Conservation (phyloP, 768 basidiomycete genomes). For the Suillus weaverae region DNA sequence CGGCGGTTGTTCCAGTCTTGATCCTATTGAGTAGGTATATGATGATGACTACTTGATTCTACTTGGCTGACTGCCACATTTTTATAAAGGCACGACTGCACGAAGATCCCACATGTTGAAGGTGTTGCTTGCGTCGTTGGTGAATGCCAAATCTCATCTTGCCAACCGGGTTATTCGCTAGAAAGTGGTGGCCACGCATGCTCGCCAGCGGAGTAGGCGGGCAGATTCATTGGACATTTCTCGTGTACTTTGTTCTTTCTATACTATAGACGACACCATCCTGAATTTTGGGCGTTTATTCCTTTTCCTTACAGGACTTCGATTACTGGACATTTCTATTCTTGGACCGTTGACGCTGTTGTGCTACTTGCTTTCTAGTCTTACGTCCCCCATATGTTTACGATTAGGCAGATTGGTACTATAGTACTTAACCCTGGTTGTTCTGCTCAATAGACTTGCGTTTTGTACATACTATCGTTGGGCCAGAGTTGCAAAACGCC, state of each 20-base stretch:
- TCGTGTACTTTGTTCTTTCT: neutral
- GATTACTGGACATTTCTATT: neutral
- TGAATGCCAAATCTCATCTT: conserved; percentile 26
- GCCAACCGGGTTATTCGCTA: conserved; percentile 24
- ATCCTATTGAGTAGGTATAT: conserved; percentile 14
- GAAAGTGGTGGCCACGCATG: conserved; percentile 19
- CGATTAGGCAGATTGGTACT: neutral
- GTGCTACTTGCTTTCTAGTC: neutral
- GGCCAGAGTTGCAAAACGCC: too few species aligned
- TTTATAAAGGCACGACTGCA: conserved; percentile 28
- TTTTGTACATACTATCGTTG: neutral
- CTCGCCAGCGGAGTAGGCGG: conserved; percentile 6
- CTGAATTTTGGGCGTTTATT: neutral
- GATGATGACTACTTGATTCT: neutral
- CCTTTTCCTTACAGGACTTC: neutral
- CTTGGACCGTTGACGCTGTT: neutral
- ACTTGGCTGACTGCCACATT: neutral
- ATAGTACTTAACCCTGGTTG: neutral
- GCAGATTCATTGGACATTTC: neutral
- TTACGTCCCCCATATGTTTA: neutral
- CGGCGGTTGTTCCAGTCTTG: conserved; percentile 30
- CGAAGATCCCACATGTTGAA: conserved; percentile 20
- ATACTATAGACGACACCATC: neutral
- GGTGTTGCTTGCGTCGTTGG: conserved; percentile 30
- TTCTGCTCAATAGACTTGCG: neutral